phyloP scores from a whole-genome alignment of 2,329 filamentous ascomycete species.

The Spiromastix sp. region DNA sequence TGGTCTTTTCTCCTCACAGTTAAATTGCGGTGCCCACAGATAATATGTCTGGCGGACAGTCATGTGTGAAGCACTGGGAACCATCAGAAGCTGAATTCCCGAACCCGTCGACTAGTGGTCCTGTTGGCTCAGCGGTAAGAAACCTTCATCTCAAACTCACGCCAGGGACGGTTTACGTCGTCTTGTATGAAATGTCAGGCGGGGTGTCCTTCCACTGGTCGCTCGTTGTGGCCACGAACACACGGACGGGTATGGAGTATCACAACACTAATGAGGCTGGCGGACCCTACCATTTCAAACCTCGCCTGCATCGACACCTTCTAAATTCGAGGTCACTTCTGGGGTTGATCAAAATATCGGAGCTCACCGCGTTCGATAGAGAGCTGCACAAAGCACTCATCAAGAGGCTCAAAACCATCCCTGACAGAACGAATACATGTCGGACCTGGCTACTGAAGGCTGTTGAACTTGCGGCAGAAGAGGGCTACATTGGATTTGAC shows the following conservation, averaged over 20 bases:
- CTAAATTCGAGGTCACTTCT: neutral
- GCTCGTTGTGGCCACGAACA: conserved; percentile 1
- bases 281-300: neutral
- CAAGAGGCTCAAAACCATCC: neutral
- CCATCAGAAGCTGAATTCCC: no score
- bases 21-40: no score
- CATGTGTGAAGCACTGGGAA: no score
- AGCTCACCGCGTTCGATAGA: neutral
- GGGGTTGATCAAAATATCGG: neutral
- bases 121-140: no score
- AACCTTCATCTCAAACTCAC: conserved; percentile 8
- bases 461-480: neutral
- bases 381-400: neutral
- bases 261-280: neutral
- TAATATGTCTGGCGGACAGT: no score
- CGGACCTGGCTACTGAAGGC: neutral
- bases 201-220: neutral
- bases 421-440: neutral
- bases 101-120: no score
- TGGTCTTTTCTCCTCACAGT: no score
- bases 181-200: neutral
- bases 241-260: conserved; percentile 1
- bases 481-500: no score
- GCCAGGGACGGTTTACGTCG: neutral
- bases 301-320: neutral